Evolutionary conservation across 2,329 filamentous ascomycete species (phyloP), one percentile per base, ranked within the genome.

Genomic region (Nothophoma quercina): DNA sequence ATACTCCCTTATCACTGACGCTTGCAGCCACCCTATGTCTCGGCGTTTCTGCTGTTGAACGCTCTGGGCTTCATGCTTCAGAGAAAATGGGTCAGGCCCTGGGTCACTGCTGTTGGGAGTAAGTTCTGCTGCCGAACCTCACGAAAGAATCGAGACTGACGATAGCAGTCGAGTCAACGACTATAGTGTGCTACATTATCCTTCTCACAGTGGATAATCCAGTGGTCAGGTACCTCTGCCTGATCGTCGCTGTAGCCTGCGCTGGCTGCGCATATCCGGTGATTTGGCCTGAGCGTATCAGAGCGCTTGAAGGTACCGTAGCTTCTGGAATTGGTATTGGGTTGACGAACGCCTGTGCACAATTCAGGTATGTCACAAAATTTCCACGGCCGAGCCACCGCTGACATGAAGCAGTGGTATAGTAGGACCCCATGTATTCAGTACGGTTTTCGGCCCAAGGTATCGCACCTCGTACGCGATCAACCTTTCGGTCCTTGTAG

Each of bases 241-340:
- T 62, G 7, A 49, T 63, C 4, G 51, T 61, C 9, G 60, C 60
- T 12, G 58, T 63, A 21, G 56, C 51, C 2, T 63, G 60, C 39
- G 58, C 58, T 15, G 58, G 56, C 5, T 61, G 58, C 32, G 58
- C 60, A 9, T 61, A 63, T 34, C 60, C 58, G 8, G 58, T 63
- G 12, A 61, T 63, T 8, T 61, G 56, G 60, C 44, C 53, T 19
- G 60, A 63, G 36, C 51, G 60, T 26, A 63, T 63, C 15, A 55
- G 60, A 7, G 60, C 56, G 1, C 36, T 63, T 5, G 55, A 63
- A 34, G 60, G 60, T 9, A 63, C 60, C 7, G 58, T 61, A 8
- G 58, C 60, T 41, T 61, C 58, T 5, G 58, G 60, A 10, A 56
- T 63, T 13, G 60, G 60, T 6, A 63, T 61, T 35, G 60, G 60